phyloP scores from a whole-genome alignment of 805 yeast species.

The Torulaspora delbrueckii region DNA sequence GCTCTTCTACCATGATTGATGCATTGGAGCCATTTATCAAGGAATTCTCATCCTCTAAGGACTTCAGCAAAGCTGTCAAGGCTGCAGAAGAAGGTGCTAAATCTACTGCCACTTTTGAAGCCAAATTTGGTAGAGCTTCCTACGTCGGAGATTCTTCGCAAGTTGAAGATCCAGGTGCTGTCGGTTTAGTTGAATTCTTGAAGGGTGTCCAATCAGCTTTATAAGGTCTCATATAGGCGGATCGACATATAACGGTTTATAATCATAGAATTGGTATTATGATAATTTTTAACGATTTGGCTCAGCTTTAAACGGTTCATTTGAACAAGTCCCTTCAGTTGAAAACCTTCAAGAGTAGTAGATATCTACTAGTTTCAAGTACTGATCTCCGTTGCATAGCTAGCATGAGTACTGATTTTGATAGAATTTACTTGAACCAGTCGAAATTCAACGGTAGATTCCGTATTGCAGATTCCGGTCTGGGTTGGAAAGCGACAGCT shows the following conservation, averaged over 20 bases:
- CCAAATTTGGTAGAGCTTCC: slow-evolving; percentile 90
- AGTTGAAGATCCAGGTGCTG: slow-evolving; percentile 92
- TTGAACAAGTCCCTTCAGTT: neutral
- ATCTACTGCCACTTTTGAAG: slow-evolving; percentile 65
- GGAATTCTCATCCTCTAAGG: slow-evolving; percentile 46
- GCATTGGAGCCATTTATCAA: slow-evolving; percentile 84
- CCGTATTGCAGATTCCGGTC: slow-evolving; percentile 93
- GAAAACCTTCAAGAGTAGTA: too few species aligned
- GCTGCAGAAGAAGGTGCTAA: slow-evolving; percentile 78
- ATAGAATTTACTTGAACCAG: slow-evolving; percentile 83
- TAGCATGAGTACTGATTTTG: slow-evolving; percentile 62
- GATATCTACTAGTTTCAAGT: neutral
- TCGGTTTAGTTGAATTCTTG: slow-evolving; percentile 63
- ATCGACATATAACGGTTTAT: neutral
- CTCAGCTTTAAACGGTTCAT: neutral
- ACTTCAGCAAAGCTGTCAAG: slow-evolving; percentile 53
- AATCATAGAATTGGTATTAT: neutral
- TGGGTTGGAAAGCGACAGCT: slow-evolving; percentile 83
- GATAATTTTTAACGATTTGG: neutral
- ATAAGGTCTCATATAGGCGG: neutral
- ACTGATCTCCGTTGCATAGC: neutral
- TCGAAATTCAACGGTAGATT: slow-evolving; percentile 80
- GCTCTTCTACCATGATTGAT: slow-evolving; percentile 86
- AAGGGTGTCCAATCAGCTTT: slow-evolving; percentile 36
- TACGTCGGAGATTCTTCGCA: slow-evolving; percentile 73